Conservation (phyloP, 75 land plant species). For the Cupressus sempervirens region DNA sequence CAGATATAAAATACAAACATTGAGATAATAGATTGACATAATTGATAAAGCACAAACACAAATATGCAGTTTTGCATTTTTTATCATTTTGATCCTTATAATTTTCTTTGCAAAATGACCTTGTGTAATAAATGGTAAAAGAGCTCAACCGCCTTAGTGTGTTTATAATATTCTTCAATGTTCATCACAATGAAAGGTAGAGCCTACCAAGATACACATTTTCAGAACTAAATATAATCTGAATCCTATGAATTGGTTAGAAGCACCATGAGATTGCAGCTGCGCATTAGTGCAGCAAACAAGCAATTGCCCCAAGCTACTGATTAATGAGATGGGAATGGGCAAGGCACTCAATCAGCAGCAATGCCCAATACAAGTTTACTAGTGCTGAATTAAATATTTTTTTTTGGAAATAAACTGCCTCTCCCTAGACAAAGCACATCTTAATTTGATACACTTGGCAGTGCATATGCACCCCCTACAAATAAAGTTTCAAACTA, state of each 20-base stretch:
- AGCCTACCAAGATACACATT: neutral
- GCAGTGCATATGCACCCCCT: slow-evolving; percentile 1
- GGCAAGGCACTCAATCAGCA: slow-evolving; percentile 11
- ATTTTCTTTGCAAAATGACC: slow-evolving; percentile 1
- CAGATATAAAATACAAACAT: slow-evolving; percentile 5
- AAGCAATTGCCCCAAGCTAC: slow-evolving; percentile 12
- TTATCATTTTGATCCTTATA: neutral
- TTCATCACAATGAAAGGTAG: neutral
- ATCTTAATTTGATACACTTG: slow-evolving; percentile 13
- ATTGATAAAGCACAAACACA: slow-evolving; percentile 6
- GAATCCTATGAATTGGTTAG: slow-evolving; percentile 2
- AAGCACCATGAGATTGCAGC: neutral
- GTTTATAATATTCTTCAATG: slow-evolving; percentile 3
- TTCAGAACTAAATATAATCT: slow-evolving; percentile 5
- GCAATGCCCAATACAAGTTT: slow-evolving; percentile 14
- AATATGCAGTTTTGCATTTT: slow-evolving; percentile 5
- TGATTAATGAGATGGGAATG: slow-evolving; percentile 1
- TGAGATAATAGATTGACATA: neutral
- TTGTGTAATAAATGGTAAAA: neutral
- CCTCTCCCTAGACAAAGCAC: slow-evolving; percentile 9
- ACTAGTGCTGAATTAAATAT: slow-evolving; percentile 1
- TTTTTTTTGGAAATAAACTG: neutral
- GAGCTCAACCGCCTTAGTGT: neutral
- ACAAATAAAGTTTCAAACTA: slow-evolving; percentile 11
- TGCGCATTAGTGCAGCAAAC: neutral